A percentile compares a stretch with the other conserved stretches of the same genome.
These are phyloP conservation scores for Aspergillus texensis DNA, from an alignment of 2,329 filamentous ascomycete species.

Conservation along the genomic window DNA sequence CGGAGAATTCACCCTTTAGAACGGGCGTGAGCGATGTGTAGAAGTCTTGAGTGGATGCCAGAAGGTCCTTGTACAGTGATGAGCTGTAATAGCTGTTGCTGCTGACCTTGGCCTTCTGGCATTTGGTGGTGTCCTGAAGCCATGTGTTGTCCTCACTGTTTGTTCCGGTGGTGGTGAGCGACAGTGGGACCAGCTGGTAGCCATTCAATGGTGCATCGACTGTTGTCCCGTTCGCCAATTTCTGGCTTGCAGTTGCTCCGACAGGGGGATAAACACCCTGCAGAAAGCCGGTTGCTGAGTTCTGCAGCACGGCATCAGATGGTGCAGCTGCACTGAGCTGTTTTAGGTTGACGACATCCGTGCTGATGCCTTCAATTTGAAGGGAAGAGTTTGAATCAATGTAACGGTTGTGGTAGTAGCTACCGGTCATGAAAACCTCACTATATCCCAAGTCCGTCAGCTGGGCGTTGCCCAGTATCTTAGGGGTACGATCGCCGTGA, in stretches of 20 bases:
- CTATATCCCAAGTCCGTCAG: neutral
- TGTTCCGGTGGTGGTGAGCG: slow-evolving; percentile 10
- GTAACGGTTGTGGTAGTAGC: slow-evolving; percentile 72
- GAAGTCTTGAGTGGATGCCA: slow-evolving; percentile 52
- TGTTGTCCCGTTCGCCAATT: slow-evolving; percentile 68
- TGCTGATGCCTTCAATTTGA: slow-evolving; percentile 65
- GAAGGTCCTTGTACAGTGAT: slow-evolving; percentile 48
- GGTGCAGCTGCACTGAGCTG: slow-evolving; percentile 74
- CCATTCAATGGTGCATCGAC: slow-evolving; percentile 71
- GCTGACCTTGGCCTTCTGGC: slow-evolving; percentile 52
- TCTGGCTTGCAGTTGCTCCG: slow-evolving; percentile 57
- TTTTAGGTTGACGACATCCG: slow-evolving; percentile 64
- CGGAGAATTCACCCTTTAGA: slow-evolving; percentile 52
- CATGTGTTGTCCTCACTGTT: slow-evolving; percentile 12
- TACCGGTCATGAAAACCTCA: neutral
- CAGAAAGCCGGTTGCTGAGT: slow-evolving; percentile 75
- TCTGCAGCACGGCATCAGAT: slow-evolving; percentile 72
- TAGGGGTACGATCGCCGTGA: neutral
- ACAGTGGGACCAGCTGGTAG: slow-evolving; percentile 83
- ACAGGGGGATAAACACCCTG: slow-evolving; percentile 85
- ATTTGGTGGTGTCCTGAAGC: neutral
- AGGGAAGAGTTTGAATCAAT: slow-evolving; percentile 60
- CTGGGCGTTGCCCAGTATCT: neutral
- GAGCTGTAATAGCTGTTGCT: slow-evolving; percentile 56
- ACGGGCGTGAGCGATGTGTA: slow-evolving; percentile 54